Evolutionary conservation across 805 yeast species (phyloP), one percentile per base, ranked within the genome.

Genomic region (Maudiozyma pseudohumilis): DNA sequence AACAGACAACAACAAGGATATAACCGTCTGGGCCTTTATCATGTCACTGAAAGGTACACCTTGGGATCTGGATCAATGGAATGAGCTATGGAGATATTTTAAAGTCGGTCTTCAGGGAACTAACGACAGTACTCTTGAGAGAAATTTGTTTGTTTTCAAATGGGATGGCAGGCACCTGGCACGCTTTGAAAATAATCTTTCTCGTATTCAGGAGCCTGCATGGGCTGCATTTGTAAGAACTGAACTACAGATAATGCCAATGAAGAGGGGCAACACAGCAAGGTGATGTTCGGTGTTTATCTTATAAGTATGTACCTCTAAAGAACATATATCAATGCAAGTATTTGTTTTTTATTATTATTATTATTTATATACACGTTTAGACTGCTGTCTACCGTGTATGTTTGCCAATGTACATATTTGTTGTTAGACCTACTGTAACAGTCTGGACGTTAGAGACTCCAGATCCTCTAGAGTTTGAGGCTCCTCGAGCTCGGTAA

Each of bases 381-480:
- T 27, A 27, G 12, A 27, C 15, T 11, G 15, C n/a, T n/a, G 11
- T 9, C 25, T 23, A 23, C 25, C 25, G 25, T 9, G 25, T 9
- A 23, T 23, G n/a, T n/a, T n/a, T n/a, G n/a, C n/a, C n/a, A 23
- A 23, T 23, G 11, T 23, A 9, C 8, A 11, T 23, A 23, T 23
- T 23, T 11, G 8, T 23, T n/a, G 18, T 15, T 21, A 32, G 18
- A 32, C 9, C n/a, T 29, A 30, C 27, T 41, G 40, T 17, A 69
- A 50, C 35, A 71, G 58, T 50, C 60, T 66, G 18, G 70, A 71
- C 2, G 95, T 79, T 64, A 85, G 72, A 35, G 94, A 87, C 67
- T 92, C 98, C 60, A 92, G 71, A 55, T 92, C 98, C 59, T 86
- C 96, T 57, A 92, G 67, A 13, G 95, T 82, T 52, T 85, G 82